Evolutionary conservation across 495 filamentous ascomycete genomes (phyloP).

Genomic region (Podospora tetraspora): DNA sequence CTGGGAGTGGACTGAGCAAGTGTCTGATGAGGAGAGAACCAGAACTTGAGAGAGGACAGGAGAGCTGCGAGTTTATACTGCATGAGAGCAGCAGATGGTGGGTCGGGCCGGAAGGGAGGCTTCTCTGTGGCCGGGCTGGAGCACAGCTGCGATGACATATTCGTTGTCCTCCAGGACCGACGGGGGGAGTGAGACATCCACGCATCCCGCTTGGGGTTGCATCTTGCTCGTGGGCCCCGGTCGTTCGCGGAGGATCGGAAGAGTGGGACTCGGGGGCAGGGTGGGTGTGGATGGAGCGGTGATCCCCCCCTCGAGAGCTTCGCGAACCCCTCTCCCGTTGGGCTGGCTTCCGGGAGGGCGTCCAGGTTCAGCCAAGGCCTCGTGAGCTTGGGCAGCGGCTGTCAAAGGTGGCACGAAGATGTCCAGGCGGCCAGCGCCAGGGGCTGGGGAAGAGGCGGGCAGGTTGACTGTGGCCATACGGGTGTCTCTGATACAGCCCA

Average conservation of each 20-base stretch:
- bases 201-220: slow-evolving; percentile 14
- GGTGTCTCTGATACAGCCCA: not conserved
- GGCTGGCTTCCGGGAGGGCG: not conserved
- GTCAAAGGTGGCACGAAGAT: not conserved
- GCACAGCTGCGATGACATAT: slow-evolving; percentile 15
- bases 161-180: slow-evolving; percentile 12
- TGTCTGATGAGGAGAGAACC: slow-evolving; percentile 18
- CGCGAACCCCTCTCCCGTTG: not conserved
- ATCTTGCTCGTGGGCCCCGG: not conserved
- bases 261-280: not conserved
- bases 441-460: not conserved
- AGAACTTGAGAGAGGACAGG: slow-evolving; percentile 1
- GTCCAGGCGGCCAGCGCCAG: not conserved
- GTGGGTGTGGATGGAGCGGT: not conserved
- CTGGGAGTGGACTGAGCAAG: slow-evolving; percentile 20
- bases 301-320: not conserved
- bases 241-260: not conserved
- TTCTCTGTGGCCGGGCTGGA: slow-evolving; percentile 3
- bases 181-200: slow-evolving; percentile 5
- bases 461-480: not conserved
- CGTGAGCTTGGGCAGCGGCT: not conserved
- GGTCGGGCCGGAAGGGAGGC: not conserved
- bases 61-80: slow-evolving; percentile 32
- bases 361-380: not conserved
- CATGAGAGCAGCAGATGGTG: slow-evolving; percentile 1